Percentiles rank a stretch among this genome's conserved stretches.
These are phyloP conservation scores for Amphibolis antarctica DNA, from an alignment of 106 monocot genomes.

Conservation along the genomic window DNA sequence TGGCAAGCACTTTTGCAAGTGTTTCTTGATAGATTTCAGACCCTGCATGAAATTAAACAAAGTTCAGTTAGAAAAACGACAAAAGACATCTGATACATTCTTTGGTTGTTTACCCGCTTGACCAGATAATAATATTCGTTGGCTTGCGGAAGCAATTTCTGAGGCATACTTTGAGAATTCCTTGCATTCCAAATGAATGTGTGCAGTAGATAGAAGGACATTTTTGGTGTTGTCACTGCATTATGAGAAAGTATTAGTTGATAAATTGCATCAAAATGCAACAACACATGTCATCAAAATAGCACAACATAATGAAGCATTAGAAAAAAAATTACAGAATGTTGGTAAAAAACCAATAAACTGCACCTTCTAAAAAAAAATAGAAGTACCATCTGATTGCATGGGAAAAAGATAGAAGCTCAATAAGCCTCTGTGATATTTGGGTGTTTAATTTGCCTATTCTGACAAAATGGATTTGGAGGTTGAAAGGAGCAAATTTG, in stretches of 20 bases:
- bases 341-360: too few species aligned
- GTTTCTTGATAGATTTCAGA: slow-evolving; percentile 97
- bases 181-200: slow-evolving; percentile 81
- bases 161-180: slow-evolving; percentile 61
- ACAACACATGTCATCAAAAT: too few species aligned
- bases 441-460: too few species aligned
- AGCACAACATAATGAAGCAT: too few species aligned
- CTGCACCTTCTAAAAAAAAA: too few species aligned
- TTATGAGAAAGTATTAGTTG: neutral
- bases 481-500: too few species aligned
- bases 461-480: too few species aligned
- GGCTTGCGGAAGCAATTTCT: slow-evolving; percentile 62
- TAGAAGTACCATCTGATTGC: too few species aligned
- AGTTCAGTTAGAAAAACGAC: neutral
- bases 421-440: too few species aligned
- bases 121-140: slow-evolving; percentile 73
- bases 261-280: neutral
- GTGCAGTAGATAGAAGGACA: slow-evolving; percentile 62
- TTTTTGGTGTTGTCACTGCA: slow-evolving; percentile 76
- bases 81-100: neutral
- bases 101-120: slow-evolving; percentile 42
- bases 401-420: too few species aligned
- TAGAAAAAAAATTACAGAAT: too few species aligned
- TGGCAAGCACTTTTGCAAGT: slow-evolving; percentile 68
- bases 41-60: slow-evolving; percentile 32